A percentile compares a stretch with the other conserved stretches of the same genome.
Conservation (phyloP, 441 rosid genomes). For the Euphorbia schlechtendalii region DNA sequence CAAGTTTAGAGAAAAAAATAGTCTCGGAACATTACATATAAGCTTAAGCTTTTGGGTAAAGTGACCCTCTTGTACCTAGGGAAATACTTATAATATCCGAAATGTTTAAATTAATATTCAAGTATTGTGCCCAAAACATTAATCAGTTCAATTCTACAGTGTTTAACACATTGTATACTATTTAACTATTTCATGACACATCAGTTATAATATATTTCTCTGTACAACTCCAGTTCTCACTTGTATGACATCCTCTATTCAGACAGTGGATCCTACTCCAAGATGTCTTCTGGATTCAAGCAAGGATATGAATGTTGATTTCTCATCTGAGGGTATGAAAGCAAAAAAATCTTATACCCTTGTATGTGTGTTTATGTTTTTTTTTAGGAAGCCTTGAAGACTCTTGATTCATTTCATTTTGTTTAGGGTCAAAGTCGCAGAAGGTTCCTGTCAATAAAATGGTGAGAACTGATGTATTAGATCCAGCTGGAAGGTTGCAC, state of each 20-base stretch:
- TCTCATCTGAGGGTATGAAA: constrained; percentile 44
- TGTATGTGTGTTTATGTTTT: constrained; percentile 4
- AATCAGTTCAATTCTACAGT: not conserved
- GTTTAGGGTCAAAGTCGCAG: constrained; percentile 55
- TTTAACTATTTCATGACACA: not conserved
- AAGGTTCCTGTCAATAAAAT: constrained; percentile 77
- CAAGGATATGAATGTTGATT: constrained; percentile 34
- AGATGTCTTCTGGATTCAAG: constrained; percentile 27
- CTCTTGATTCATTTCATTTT: constrained; percentile 17
- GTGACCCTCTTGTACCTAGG: too few species aligned
- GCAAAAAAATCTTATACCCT: constrained; percentile 6
- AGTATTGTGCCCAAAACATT: not conserved
- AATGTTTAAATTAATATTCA: not conserved
- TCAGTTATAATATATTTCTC: not conserved
- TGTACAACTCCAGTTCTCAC: not conserved
- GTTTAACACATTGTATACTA: not conserved
- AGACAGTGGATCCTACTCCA: constrained; percentile 55
- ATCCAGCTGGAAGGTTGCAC: constrained; percentile 92
- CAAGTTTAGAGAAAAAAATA: not conserved
- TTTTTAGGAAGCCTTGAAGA: constrained; percentile 10
- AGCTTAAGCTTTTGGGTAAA: too few species aligned
- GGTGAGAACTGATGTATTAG: constrained; percentile 83
- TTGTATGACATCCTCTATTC: constrained; percentile 11
- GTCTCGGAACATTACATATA: not conserved
- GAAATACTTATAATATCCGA: too few species aligned